These are phyloP conservation scores for Torulaspora quercuum DNA, from an alignment of 805 yeast species.

Conservation along the genomic window DNA sequence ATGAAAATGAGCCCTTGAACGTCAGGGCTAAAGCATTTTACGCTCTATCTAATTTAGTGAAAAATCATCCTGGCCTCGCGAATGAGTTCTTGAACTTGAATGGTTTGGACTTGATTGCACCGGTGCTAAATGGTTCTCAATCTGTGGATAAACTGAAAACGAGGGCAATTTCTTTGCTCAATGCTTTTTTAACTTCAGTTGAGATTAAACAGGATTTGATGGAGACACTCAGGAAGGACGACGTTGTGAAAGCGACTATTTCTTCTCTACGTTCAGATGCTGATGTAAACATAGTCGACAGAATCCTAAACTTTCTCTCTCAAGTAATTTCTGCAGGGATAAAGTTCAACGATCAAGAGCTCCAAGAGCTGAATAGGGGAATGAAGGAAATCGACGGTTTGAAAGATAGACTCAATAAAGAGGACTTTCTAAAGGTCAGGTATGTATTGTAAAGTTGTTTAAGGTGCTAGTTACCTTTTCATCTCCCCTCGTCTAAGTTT, in stretches of 20 bases:
- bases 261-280: constrained; percentile 28
- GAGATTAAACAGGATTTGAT: constrained; percentile 40
- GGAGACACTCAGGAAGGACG: constrained; percentile 38
- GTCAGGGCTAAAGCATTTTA: constrained; percentile 65
- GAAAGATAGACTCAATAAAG: constrained; percentile 50
- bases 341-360: constrained; percentile 46
- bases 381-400: constrained; percentile 41
- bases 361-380: constrained; percentile 36
- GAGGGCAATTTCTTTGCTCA: constrained; percentile 53
- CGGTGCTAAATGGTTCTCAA: constrained; percentile 23
- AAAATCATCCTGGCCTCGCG: constrained; percentile 62
- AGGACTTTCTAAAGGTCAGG: constrained; percentile 51
- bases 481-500: too few relatives aligned
- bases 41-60: constrained; percentile 69
- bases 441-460: constrained; percentile 41
- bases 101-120: constrained; percentile 61
- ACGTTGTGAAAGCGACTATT: constrained; percentile 31
- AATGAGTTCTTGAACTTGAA: constrained; percentile 49
- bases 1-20: constrained; percentile 27
- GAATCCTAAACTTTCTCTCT: constrained; percentile 49
- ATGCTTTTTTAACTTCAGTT: constrained; percentile 58
- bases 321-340: constrained; percentile 46
- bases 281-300: constrained; percentile 52
- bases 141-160: constrained; percentile 44
- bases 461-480: too few relatives aligned